A percentile compares a stretch with the other conserved stretches of the same genome.
These are phyloP conservation scores for Exophiala sp. DNA, from an alignment of 2,329 filamentous ascomycete genomes.

Conservation along the genomic window DNA sequence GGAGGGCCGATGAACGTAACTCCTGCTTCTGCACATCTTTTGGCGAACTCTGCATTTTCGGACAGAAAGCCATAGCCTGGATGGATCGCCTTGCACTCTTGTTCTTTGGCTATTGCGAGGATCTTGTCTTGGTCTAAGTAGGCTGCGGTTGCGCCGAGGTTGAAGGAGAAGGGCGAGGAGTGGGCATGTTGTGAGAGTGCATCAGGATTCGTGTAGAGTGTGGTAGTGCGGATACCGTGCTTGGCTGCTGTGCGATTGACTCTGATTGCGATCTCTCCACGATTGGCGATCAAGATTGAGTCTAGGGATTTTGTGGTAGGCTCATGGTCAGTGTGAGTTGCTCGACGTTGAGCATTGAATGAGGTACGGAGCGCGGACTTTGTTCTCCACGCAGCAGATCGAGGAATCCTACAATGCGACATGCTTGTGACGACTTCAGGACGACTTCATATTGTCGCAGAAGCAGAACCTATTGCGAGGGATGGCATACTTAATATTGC, in stretches of 20 bases:
- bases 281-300: slow-evolving; percentile 75
- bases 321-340: slow-evolving; percentile 6
- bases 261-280: slow-evolving; percentile 92
- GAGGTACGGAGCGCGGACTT: slow-evolving; percentile 4
- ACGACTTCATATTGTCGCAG: not conserved
- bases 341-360: slow-evolving; percentile 1
- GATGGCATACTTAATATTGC: too few species aligned
- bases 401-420: slow-evolving; percentile 12
- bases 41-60: slow-evolving; percentile 88
- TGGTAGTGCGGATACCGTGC: slow-evolving; percentile 88
- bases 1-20: slow-evolving; percentile 94
- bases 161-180: slow-evolving; percentile 76
- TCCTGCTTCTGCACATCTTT: slow-evolving; percentile 81
- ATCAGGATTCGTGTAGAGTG: slow-evolving; percentile 92
- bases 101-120: slow-evolving; percentile 77
- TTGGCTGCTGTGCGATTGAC: slow-evolving; percentile 83
- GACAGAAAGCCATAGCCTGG: slow-evolving; percentile 84
- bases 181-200: slow-evolving; percentile 82
- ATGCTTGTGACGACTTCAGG: slow-evolving; percentile 1
- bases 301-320: slow-evolving; percentile 21
- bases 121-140: slow-evolving; percentile 95
- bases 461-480: too few species aligned
- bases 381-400: slow-evolving; percentile 12
- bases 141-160: slow-evolving; percentile 75
- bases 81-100: slow-evolving; percentile 87